These are phyloP conservation scores for Beauveria sp. DNA, from an alignment of 2,329 filamentous ascomycete species.

Conservation along the genomic window DNA sequence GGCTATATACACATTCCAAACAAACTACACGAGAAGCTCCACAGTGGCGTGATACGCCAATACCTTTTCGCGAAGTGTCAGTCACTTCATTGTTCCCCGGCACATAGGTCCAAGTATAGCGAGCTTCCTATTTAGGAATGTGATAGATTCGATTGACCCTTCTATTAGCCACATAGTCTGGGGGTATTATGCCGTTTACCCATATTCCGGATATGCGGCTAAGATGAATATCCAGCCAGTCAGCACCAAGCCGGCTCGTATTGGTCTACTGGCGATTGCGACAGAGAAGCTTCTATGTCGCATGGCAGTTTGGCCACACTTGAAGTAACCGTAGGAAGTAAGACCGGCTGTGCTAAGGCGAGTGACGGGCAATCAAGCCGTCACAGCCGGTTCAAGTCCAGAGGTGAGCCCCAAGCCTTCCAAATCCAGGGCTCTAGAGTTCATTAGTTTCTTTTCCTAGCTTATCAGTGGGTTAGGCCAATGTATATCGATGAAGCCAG, in stretches of 20 bases:
- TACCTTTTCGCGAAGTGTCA: neutral
- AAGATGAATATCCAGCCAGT: neutral
- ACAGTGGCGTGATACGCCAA: neutral
- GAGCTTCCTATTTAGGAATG: neutral
- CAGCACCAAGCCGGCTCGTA: neutral
- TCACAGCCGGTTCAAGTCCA: neutral
- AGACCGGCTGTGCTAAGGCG: neutral
- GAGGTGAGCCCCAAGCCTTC: too few relatives aligned
- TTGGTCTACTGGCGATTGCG: neutral
- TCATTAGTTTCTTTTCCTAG: too few relatives aligned
- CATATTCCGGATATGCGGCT: neutral
- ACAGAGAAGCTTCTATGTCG: neutral
- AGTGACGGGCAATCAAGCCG: neutral
- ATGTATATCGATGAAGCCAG: too few relatives aligned
- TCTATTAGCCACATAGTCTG: neutral
- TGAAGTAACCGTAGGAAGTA: neutral
- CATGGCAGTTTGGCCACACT: neutral
- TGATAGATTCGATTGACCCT: neutral
- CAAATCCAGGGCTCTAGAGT: too few relatives aligned
- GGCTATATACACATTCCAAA: neutral
- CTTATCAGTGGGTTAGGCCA: too few relatives aligned
- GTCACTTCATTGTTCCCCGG: neutral
- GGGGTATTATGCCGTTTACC: neutral
- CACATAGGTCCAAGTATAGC: neutral
- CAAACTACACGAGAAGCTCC: neutral